Evolutionary conservation across 176 grass and related monocot genomes (phyloP).

Genomic region (Cymbopogon citratus): DNA sequence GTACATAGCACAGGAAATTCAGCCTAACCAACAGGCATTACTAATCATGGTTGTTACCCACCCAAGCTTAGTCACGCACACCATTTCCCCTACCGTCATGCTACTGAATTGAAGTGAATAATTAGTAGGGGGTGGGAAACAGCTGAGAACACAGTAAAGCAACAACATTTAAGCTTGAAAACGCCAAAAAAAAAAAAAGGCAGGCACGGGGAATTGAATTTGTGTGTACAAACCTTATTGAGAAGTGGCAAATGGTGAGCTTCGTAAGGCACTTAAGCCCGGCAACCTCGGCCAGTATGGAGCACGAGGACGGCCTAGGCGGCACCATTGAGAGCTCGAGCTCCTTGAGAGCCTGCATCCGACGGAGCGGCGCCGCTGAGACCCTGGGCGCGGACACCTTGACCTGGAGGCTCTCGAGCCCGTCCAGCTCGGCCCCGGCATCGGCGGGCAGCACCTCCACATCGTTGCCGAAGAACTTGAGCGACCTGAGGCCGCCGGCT

Average conservation of each 20-base stretch:
- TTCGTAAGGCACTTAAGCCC: constrained; percentile 68
- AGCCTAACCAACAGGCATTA: neutral
- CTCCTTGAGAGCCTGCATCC: constrained; percentile 71
- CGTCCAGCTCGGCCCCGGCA: constrained; percentile 45
- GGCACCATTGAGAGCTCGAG: constrained; percentile 78
- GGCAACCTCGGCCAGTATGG: constrained; percentile 67
- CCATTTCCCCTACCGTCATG: neutral
- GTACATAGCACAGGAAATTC: neutral
- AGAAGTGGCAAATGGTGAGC: constrained; percentile 81
- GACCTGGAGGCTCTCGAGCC: constrained; percentile 70
- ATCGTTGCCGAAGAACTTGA: constrained; percentile 95
- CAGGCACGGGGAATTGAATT: neutral
- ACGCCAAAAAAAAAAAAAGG: neutral
- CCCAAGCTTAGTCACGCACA: neutral
- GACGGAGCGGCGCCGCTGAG: constrained; percentile 45
- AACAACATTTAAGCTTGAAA: neutral
- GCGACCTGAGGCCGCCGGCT: constrained; percentile 45
- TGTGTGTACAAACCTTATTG: constrained; percentile 46
- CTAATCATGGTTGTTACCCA: neutral
- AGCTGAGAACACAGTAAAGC: constrained; percentile 3
- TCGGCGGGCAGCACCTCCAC: constrained; percentile 84
- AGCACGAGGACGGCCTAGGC: constrained; percentile 63
- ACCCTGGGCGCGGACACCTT: constrained; percentile 81
- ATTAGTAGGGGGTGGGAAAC: neutral
- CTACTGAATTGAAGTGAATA: neutral